These are phyloP conservation scores for Diaporthe citri DNA, from an alignment of 2,329 filamentous ascomycete species.

Conservation along the genomic window DNA sequence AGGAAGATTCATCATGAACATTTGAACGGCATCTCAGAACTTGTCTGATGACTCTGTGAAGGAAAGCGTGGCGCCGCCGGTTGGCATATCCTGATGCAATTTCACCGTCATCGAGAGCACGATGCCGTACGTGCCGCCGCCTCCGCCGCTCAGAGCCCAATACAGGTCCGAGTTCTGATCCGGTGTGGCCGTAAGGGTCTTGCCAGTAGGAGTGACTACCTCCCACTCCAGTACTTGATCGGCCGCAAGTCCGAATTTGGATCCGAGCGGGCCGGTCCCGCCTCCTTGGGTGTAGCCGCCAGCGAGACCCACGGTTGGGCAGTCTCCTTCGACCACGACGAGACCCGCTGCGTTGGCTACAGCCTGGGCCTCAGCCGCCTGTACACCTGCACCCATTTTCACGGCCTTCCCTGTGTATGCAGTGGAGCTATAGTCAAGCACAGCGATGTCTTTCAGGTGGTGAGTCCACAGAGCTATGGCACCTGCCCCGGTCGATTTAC, in stretches of 20 bases:
- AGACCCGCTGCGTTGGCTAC: conserved; percentile 53
- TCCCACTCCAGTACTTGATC: conserved; percentile 61
- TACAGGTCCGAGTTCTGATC: conserved; percentile 60
- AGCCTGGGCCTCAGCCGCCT: conserved; percentile 56
- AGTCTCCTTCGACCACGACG: conserved; percentile 59
- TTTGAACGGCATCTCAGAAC: background rate
- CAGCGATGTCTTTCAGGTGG: conserved; percentile 56
- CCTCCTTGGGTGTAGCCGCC: conserved; percentile 66
- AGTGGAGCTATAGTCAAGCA: conserved; percentile 44
- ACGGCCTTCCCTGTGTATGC: conserved; percentile 62
- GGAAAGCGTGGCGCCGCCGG: background rate
- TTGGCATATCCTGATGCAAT: conserved; percentile 47
- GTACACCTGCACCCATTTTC: conserved; percentile 63
- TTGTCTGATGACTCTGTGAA: conserved; percentile 8
- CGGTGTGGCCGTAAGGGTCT: conserved; percentile 54
- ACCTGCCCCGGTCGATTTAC: conserved; percentile 65
- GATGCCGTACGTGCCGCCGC: conserved; percentile 62
- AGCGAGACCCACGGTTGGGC: conserved; percentile 57
- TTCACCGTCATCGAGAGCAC: conserved; percentile 63
- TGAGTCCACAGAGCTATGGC: conserved; percentile 62
- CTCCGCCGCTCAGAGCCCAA: conserved; percentile 64
- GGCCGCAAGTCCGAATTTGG: conserved; percentile 60
- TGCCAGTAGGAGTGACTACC: conserved; percentile 57
- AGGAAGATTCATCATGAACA: conserved; percentile 14
- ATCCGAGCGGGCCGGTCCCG: conserved; percentile 59